Base-by-base conservation (phyloP, 139 green algal species). In the Closterium sp. region DNA sequence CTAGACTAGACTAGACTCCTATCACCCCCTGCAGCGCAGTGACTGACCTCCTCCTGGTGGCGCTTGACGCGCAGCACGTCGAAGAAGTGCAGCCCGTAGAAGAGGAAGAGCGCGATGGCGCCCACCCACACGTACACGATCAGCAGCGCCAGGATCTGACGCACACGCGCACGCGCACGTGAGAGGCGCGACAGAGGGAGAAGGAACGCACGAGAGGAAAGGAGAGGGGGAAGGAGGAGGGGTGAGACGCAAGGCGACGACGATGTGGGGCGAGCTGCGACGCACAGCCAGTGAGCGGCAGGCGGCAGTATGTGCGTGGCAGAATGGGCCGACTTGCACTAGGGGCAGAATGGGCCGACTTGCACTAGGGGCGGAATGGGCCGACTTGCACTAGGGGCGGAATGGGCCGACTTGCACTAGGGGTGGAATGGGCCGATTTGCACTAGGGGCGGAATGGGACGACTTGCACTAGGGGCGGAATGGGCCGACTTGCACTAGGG, bases 1-100 rank as follows among this genome's bases (percentile, higher is more conserved):
- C n/a, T n/a, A n/a, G n/a, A n/a, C n/a, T n/a, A n/a, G n/a, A n/a
- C n/a, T n/a, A n/a, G n/a, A n/a, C n/a, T n/a, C n/a, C n/a, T n/a
- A n/a, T n/a, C n/a, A n/a, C n/a, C n/a, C n/a, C n/a, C n/a, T n/a
- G n/a, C n/a, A n/a, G n/a, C n/a, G n/a, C n/a, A 19, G 19, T 87
- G 7, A 87, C 87, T 84, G 28, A 92, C 90, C 90, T 92, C 90
- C 66, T 92, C 90, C 32, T 91, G 87, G 30, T 92, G 86, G 2
- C 90, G 8, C n/a, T 84, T 87, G 55, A 91, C 85, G 30, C 90
- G 33, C 31, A 93, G 87, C 30, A 86, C 21, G 8, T 89, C 90
- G 3, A 66, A 87, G 64, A 64, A 64, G 66, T 34, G 66, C 31
- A 93, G 87, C 31, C 32, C n/a, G 32, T 34, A 93, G 66, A 93